phyloP scores from a whole-genome alignment of 1,284 basidiomycete genomes.

The Spongiforma sp. region DNA sequence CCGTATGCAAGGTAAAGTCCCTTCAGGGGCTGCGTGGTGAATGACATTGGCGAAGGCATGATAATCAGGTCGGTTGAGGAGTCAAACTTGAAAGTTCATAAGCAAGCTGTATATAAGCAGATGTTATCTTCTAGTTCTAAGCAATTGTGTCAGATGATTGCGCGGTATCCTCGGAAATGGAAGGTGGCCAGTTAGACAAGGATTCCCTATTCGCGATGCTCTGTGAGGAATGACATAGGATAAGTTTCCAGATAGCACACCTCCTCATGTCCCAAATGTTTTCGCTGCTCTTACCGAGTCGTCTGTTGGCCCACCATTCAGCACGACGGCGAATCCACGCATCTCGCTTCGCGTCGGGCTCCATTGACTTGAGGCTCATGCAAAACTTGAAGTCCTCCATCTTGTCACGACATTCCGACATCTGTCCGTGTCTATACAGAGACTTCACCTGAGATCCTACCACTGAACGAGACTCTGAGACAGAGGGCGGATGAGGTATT shows the following conservation, averaged over 20 bases:
- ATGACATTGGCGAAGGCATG: conserved; percentile 7
- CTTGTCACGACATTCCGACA: conserved; percentile 80
- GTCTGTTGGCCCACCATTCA: conserved; percentile 88
- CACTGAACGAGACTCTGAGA: conserved; percentile 49
- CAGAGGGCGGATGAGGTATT: conserved; percentile 3
- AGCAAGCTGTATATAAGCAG: conserved; percentile 1
- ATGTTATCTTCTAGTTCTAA: conserved; percentile 8
- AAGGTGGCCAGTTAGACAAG: conserved; percentile 34
- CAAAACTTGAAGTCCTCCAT: conserved; percentile 97
- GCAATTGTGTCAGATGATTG: conserved; percentile 30
- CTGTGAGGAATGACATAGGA: conserved; percentile 3
- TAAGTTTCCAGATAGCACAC: conserved; percentile 44
- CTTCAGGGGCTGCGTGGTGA: conserved; percentile 31
- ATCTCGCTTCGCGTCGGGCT: conserved; percentile 77
- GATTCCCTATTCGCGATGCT: conserved; percentile 21
- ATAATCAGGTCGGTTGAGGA: neutral
- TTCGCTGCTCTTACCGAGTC: conserved; percentile 83
- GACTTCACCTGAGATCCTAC: conserved; percentile 84
- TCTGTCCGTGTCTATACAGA: conserved; percentile 86
- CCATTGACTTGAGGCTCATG: conserved; percentile 80
- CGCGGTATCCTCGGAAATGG: conserved; percentile 25
- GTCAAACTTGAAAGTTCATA: neutral
- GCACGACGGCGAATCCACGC: conserved; percentile 87
- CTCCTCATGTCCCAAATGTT: conserved; percentile 91
- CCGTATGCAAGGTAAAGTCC: conserved; percentile 43